phyloP scores from a whole-genome alignment of 192 early-diverging fungal genomes.

The Linnemannia schmuckeri region DNA sequence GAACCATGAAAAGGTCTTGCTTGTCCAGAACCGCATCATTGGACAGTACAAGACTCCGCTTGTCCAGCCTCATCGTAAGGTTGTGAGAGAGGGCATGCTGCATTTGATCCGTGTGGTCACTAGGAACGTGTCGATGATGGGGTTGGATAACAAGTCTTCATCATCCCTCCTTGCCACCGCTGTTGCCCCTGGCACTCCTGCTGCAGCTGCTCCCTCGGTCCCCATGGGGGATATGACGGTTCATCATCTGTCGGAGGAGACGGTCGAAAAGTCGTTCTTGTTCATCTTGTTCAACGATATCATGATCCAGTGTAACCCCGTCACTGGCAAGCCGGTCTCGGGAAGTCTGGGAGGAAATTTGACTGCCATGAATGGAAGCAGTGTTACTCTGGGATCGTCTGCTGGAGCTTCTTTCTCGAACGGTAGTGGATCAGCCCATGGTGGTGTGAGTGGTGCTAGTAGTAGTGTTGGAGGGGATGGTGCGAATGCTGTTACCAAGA shows the following conservation, averaged over 20 bases:
- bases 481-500: conserved; percentile 13
- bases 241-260: conserved; percentile 52
- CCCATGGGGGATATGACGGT: conserved; percentile 34
- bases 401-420: not conserved
- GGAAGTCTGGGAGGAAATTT: not conserved
- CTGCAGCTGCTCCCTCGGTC: not conserved
- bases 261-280: conserved; percentile 61
- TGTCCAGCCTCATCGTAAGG: conserved; percentile 66
- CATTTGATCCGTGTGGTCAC: conserved; percentile 59
- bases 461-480: not conserved
- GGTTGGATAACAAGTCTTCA: conserved; percentile 9
- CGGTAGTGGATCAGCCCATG: not conserved
- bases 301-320: conserved; percentile 61
- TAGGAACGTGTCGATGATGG: conserved; percentile 52
- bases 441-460: too few relatives aligned
- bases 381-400: not conserved
- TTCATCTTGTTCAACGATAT: conserved; percentile 77
- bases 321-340: conserved; percentile 12
- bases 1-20: conserved; percentile 61
- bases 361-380: not conserved
- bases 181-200: not conserved
- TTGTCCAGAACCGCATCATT: conserved; percentile 61
- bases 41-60: conserved; percentile 54
- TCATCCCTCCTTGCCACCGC: not conserved
- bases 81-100: conserved; percentile 64